Conservation (phyloP, 768 basidiomycete genomes). For the Auricularia cornea region DNA sequence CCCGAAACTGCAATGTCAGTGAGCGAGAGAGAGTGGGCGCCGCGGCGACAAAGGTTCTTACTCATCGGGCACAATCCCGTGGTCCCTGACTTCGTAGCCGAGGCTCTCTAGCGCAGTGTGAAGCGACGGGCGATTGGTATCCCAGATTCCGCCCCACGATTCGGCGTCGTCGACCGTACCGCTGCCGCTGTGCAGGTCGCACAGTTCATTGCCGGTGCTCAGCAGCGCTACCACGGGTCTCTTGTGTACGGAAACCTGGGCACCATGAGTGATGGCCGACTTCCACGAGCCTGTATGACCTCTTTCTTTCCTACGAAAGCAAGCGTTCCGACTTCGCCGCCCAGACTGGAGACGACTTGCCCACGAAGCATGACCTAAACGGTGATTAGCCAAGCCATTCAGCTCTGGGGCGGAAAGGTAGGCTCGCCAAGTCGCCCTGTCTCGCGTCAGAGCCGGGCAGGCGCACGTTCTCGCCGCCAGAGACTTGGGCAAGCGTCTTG, state of each 20-base stretch:
- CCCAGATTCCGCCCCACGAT: constrained; percentile 68
- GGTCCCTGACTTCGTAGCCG: constrained; percentile 70
- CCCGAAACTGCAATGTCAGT: constrained; percentile 33
- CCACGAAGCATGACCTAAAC: constrained; percentile 40
- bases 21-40: background rate
- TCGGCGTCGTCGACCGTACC: constrained; percentile 4
- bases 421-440: constrained; percentile 49
- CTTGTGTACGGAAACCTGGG: constrained; percentile 56
- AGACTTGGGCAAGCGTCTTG: constrained; percentile 53
- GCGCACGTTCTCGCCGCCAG: constrained; percentile 63
- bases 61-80: constrained; percentile 75
- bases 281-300: constrained; percentile 9
- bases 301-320: constrained; percentile 67
- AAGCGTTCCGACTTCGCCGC: constrained; percentile 80
- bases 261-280: background rate
- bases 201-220: constrained; percentile 80
- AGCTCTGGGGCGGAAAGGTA: background rate
- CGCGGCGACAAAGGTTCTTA: constrained; percentile 23
- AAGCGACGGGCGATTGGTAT: constrained; percentile 80
- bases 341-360: constrained; percentile 50
- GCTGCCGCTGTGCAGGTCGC: constrained; percentile 44
- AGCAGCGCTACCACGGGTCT: constrained; percentile 74
- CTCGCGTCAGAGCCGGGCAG: constrained; percentile 65
- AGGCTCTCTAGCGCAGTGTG: constrained; percentile 58
- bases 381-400: background rate